These are phyloP conservation scores for Liquidambar formosana DNA, from an alignment of 164 flowering plant species.

Conservation along the genomic window DNA sequence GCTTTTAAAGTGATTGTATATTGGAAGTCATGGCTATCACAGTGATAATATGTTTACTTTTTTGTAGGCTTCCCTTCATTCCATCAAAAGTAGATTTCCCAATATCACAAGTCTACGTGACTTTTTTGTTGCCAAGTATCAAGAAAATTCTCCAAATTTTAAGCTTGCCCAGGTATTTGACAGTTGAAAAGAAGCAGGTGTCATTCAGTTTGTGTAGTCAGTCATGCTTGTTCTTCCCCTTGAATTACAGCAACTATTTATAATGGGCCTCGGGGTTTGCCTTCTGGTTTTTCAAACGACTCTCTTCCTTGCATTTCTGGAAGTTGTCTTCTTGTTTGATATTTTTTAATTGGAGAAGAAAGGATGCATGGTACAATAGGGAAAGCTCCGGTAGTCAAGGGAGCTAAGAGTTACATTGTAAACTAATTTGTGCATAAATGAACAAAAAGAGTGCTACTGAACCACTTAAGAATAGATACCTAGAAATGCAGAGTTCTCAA, in stretches of 20 bases:
- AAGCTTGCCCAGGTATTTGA: constrained; percentile 95
- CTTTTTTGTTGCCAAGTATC: constrained; percentile 85
- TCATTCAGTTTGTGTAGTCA: background rate
- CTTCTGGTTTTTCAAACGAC: too few species aligned
- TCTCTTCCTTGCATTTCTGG: too few species aligned
- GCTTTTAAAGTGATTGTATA: background rate
- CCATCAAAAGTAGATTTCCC: constrained; percentile 92
- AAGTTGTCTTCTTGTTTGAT: too few species aligned
- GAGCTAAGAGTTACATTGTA: too few species aligned
- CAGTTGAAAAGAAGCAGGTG: background rate
- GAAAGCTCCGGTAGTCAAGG: too few species aligned
- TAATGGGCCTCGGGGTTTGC: too few species aligned
- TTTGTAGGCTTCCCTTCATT: constrained; percentile 91
- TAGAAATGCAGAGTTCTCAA: too few species aligned
- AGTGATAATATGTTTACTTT: constrained; percentile 3
- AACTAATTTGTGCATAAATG: too few species aligned
- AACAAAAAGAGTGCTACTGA: too few species aligned
- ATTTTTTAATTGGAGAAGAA: too few species aligned
- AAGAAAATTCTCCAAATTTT: constrained; percentile 90
- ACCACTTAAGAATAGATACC: too few species aligned
- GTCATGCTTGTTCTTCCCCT: background rate
- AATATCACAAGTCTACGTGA: constrained; percentile 83
- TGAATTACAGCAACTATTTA: background rate
- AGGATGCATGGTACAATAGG: too few species aligned
- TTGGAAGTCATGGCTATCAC: background rate